phyloP scores from a whole-genome alignment of 768 basidiomycete genomes.

The Amanita fuliginea region DNA sequence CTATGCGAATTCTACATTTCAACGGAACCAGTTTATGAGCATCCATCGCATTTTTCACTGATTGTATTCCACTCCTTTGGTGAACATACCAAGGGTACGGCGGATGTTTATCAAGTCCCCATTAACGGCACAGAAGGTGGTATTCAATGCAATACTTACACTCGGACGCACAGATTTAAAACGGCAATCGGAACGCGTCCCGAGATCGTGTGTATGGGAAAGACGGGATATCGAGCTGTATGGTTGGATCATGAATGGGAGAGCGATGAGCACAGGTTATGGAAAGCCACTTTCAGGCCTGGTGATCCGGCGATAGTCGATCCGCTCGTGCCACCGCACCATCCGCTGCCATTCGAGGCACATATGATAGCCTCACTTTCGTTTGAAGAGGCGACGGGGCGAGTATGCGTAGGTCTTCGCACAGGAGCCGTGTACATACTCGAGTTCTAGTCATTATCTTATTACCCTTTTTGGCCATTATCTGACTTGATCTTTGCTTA shows the following conservation, averaged over 20 bases:
- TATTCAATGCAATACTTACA: constrained; percentile 6
- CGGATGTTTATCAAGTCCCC: constrained; percentile 13
- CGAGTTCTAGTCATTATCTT: constrained; percentile 18
- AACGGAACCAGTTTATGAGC: constrained; percentile 11
- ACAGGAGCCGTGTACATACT: constrained; percentile 45
- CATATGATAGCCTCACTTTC: constrained; percentile 32
- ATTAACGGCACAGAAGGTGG: constrained; percentile 7
- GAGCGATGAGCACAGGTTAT: constrained; percentile 33
- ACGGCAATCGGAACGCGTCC: constrained; percentile 16
- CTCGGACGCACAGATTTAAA: constrained; percentile 12
- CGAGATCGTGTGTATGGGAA: constrained; percentile 26
- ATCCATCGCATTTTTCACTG: not conserved
- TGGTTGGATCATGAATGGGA: constrained; percentile 45
- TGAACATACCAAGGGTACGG: constrained; percentile 6
- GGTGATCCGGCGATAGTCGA: constrained; percentile 17
- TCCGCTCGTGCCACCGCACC: constrained; percentile 32
- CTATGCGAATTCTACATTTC: constrained; percentile 11
- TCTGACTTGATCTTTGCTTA: constrained; percentile 5
- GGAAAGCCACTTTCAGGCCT: constrained; percentile 37
- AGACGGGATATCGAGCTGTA: constrained; percentile 34
- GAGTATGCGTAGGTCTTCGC: constrained; percentile 37
- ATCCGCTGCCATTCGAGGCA: constrained; percentile 41
- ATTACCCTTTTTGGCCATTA: constrained; percentile 4
- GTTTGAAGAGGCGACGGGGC: constrained; percentile 47
- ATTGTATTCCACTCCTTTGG: constrained; percentile 8